Evolutionary conservation across 305 asterid genomes (phyloP).

Genomic region (Ajuga reptans): DNA sequence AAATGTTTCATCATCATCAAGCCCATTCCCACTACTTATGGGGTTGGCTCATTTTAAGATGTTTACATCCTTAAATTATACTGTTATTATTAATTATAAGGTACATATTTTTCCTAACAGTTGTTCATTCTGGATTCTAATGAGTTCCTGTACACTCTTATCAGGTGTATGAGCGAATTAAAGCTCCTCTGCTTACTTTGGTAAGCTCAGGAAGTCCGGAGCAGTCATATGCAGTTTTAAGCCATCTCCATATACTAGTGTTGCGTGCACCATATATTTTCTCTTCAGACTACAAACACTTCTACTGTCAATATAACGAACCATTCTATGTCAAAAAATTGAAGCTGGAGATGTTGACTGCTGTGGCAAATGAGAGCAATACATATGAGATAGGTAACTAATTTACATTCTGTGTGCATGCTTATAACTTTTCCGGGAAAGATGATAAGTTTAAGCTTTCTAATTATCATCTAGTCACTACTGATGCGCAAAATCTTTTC

Average conservation of each 20-base stretch:
- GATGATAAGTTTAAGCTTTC: slow-evolving; percentile 5
- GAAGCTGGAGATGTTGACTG: slow-evolving; percentile 98
- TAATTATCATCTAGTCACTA: slow-evolving; percentile 4
- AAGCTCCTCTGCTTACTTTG: slow-evolving; percentile 96
- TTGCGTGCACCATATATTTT: slow-evolving; percentile 95
- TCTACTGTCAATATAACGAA: slow-evolving; percentile 95
- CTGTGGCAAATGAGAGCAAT: slow-evolving; percentile 97
- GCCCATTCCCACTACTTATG: background rate
- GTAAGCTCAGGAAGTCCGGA: slow-evolving; percentile 99
- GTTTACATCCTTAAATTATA: background rate
- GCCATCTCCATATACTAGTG: slow-evolving; percentile 94
- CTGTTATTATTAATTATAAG: background rate
- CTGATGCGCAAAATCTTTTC: slow-evolving; percentile 23
- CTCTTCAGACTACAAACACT: slow-evolving; percentile 94
- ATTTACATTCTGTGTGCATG: slow-evolving; percentile 11
- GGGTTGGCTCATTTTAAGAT: background rate
- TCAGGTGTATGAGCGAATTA: slow-evolving; percentile 96
- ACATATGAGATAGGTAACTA: slow-evolving; percentile 88
- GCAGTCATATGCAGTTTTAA: slow-evolving; percentile 87
- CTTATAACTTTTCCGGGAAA: slow-evolving; percentile 13
- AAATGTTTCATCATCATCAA: background rate
- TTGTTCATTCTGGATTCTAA: slow-evolving; percentile 7
- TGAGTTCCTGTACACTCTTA: background rate
- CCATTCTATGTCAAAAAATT: slow-evolving; percentile 93
- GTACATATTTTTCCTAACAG: slow-evolving; percentile 2